Evolutionary conservation across 805 yeast genomes (phyloP), one percentile per base, ranked within the genome.

Genomic region (Yarrowia keelungensis): DNA sequence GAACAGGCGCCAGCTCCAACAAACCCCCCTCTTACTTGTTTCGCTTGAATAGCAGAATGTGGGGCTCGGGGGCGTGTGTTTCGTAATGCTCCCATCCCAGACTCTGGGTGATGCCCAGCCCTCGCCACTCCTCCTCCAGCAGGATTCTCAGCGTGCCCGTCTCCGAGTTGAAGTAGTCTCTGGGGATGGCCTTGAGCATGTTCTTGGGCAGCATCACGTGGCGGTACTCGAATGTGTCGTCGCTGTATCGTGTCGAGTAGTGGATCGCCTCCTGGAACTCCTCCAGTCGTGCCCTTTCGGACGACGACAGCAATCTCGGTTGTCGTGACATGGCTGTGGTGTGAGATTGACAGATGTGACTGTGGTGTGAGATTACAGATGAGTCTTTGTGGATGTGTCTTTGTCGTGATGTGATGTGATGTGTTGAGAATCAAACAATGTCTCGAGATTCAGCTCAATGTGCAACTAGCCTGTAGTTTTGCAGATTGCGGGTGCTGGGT

Each of bases 21-120:
- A 51, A 19, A 16, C 58, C 12, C 22, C 50, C 64, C 39, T n/a
- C 11, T 38, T 49, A 62, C 9, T 62, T 62, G 67, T 62, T 62
- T 66, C 78, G 72, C 80, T 90, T 89, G 81, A 95, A 95, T 70
- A 95, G 82, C 71, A 95, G 81, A 70, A 95, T 95, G 77, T 95
- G 99, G 35, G 99, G 99, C 79, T 95, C 99, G 53, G 99, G 99
- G 0, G 98, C 90, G 78, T 95, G 99, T 50, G 97, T 93, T 75
- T 95, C 99, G 76, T 94, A 95, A 79, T 95, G 99, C 68, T 85
- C 95, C 99, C 99, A 95, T 1, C 99, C 99, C 70, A 95, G 82
- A 45, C 97, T 90, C 79, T 95, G 99, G 8, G 98, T 95, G 75
- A 95, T 92, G 2, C 99, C 99, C 62, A 95, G 81, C 1, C 98